Percentiles rank a stretch among this genome's conserved stretches.
phyloP scores from a whole-genome alignment of 306 rosid genomes.

The Astragalus membranaceus region DNA sequence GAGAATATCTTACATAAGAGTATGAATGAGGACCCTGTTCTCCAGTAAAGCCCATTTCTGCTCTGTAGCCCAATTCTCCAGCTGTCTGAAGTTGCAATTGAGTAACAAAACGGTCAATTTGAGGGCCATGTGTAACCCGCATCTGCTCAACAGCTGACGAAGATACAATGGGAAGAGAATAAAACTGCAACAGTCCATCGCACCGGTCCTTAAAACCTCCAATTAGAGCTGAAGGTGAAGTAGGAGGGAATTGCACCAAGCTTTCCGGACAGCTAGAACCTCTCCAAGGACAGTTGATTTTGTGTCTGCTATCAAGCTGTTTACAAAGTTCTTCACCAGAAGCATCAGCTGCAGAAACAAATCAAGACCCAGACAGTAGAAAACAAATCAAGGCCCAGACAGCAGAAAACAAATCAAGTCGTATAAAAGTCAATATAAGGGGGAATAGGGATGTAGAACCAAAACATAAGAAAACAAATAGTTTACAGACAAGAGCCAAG shows the following conservation, averaged over 20 bases:
- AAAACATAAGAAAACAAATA: background rate
- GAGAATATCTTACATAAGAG: conserved; percentile 50
- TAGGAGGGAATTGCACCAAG: conserved; percentile 96
- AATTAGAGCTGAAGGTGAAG: conserved; percentile 82
- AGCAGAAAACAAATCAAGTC: conserved; percentile 7
- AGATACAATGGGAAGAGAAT: conserved; percentile 65
- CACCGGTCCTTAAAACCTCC: conserved; percentile 97
- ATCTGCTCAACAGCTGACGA: conserved; percentile 72
- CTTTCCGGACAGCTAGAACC: conserved; percentile 97
- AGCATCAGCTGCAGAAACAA: conserved; percentile 46
- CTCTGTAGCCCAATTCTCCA: conserved; percentile 61
- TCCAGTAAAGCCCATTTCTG: conserved; percentile 54
- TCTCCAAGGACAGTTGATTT: conserved; percentile 84
- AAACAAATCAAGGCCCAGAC: conserved; percentile 11
- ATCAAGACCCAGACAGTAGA: conserved; percentile 18
- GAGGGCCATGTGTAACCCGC: conserved; percentile 56
- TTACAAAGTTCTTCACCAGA: conserved; percentile 71
- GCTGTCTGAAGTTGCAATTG: conserved; percentile 41
- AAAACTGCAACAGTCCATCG: conserved; percentile 93
- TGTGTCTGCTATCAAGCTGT: conserved; percentile 80
- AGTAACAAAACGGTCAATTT: conserved; percentile 63
- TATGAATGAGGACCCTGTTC: conserved; percentile 62
- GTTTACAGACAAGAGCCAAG: background rate
- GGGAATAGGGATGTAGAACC: background rate
- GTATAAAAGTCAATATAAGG: conserved; percentile 3